A percentile compares a stretch with the other conserved stretches of the same genome.
Evolutionary conservation across 805 yeast genomes (phyloP).

Genomic region (Candida parachauliodes): DNA sequence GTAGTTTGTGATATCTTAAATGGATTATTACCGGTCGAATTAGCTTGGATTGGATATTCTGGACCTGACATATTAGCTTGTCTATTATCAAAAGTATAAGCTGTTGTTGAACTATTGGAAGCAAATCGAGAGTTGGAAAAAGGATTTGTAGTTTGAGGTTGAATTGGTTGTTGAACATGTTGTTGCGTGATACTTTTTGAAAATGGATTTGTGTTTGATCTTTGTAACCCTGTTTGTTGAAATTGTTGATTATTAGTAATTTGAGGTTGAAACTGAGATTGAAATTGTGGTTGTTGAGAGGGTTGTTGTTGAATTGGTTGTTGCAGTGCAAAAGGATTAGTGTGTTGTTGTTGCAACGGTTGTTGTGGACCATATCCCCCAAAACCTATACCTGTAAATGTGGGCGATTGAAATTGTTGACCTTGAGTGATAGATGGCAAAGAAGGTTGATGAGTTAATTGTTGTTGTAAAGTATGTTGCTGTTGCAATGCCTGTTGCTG

Average conservation of each 20-base stretch:
- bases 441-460: slow-evolving; percentile 13
- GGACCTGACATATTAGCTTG: neutral
- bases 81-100: slow-evolving; percentile 21
- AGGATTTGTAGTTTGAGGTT: slow-evolving; percentile 37
- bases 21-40: slow-evolving; percentile 59
- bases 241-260: slow-evolving; percentile 14
- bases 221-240: slow-evolving; percentile 16
- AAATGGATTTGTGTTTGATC: slow-evolving; percentile 38
- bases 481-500: slow-evolving; percentile 17
- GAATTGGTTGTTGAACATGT: slow-evolving; percentile 12
- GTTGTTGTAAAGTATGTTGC: slow-evolving; percentile 24
- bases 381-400: slow-evolving; percentile 55
- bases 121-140: slow-evolving; percentile 40
- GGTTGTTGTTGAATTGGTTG: slow-evolving; percentile 20
- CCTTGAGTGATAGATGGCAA: slow-evolving; percentile 12
- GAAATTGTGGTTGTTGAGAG: slow-evolving; percentile 17
- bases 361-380: slow-evolving; percentile 46
- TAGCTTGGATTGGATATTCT: slow-evolving; percentile 22
- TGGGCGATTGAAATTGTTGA: slow-evolving; percentile 15
- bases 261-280: slow-evolving; percentile 13
- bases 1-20: slow-evolving; percentile 45
- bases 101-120: slow-evolving; percentile 26
- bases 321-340: slow-evolving; percentile 20
- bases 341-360: slow-evolving; percentile 12
- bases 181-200: slow-evolving; percentile 12